A percentile compares a stretch with the other conserved stretches of the same genome.
phyloP scores from a whole-genome alignment of 2,329 filamentous ascomycete species.

The Endoconidiophora polonica region DNA sequence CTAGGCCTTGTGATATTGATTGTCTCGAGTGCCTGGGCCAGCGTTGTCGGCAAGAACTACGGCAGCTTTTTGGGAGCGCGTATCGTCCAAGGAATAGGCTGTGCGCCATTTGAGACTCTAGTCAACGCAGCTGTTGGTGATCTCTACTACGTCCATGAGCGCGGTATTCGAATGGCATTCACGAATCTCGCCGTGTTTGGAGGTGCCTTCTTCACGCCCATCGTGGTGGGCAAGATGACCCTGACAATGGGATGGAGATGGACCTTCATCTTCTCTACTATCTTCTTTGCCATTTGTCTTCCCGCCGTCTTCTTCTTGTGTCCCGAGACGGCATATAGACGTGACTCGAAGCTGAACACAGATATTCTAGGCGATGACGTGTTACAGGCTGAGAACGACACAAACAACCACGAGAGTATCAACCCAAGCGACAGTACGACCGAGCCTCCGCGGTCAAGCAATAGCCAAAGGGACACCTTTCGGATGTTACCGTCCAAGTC shows the following conservation, averaged over 20 bases:
- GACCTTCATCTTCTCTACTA: slow-evolving; percentile 78
- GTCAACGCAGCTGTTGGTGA: slow-evolving; percentile 84
- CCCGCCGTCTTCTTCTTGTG: slow-evolving; percentile 61
- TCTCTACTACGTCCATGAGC: slow-evolving; percentile 73
- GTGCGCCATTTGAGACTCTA: slow-evolving; percentile 78
- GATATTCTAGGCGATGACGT: slow-evolving; percentile 36
- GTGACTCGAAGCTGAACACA: slow-evolving; percentile 44
- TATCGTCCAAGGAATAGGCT: slow-evolving; percentile 69
- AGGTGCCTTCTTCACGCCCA: slow-evolving; percentile 53
- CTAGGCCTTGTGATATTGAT: slow-evolving; percentile 60
- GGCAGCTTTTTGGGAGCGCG: slow-evolving; percentile 58
- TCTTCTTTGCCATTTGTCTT: slow-evolving; percentile 57
- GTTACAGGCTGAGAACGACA: slow-evolving; percentile 3
- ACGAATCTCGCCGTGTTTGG: slow-evolving; percentile 42
- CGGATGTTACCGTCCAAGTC: slow-evolving; percentile 1
- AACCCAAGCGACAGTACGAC: too few species aligned
- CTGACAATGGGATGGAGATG: slow-evolving; percentile 61
- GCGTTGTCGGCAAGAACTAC: slow-evolving; percentile 50
- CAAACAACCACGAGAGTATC: background rate
- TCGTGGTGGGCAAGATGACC: slow-evolving; percentile 80
- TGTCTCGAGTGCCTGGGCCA: slow-evolving; percentile 61
- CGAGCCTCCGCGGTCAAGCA: too few species aligned
- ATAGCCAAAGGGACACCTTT: background rate
- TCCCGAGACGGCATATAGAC: slow-evolving; percentile 66
- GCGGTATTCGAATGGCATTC: slow-evolving; percentile 76